phyloP scores from a whole-genome alignment of 1,284 basidiomycete genomes.

The Fomitopsis pinicola region DNA sequence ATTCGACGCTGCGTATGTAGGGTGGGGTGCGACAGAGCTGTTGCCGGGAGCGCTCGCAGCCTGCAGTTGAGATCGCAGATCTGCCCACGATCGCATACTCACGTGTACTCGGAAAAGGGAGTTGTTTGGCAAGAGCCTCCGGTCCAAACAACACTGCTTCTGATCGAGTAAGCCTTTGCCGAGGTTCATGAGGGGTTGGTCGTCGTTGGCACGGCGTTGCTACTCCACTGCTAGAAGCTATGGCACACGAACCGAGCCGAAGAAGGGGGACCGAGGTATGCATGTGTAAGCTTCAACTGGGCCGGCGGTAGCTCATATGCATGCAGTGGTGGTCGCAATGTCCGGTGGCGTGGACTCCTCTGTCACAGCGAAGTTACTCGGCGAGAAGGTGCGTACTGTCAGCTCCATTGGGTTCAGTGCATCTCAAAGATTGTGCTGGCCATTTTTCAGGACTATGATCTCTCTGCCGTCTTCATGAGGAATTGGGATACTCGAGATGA shows the following conservation, averaged over 20 bases:
- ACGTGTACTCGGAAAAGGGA: not conserved
- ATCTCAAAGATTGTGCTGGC: too few relatives aligned
- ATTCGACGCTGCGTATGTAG: not conserved
- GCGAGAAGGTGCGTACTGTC: conserved; percentile 47
- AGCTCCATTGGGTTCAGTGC: too few relatives aligned
- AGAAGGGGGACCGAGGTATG: conserved; percentile 23
- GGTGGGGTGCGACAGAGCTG: not conserved
- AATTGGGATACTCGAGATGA: conserved; percentile 88
- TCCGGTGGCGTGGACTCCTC: conserved; percentile 97
- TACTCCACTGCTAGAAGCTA: conserved; percentile 16
- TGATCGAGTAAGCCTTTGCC: not conserved
- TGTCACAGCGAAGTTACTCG: conserved; percentile 73
- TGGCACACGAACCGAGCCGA: conserved; percentile 14
- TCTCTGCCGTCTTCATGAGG: conserved; percentile 91
- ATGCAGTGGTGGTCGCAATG: conserved; percentile 83
- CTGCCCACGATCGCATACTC: not conserved
- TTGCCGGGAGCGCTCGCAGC: not conserved
- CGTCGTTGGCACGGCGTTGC: conserved; percentile 17
- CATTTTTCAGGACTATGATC: conserved; percentile 62
- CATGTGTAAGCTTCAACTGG: not conserved
- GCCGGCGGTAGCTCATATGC: not conserved
- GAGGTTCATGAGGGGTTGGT: conserved; percentile 21
- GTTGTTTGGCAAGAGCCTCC: conserved; percentile 10
- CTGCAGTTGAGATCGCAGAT: not conserved
- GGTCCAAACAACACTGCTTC: conserved; percentile 4